phyloP scores from a whole-genome alignment of 148 eudicot species.

The Oxyria digyna region DNA sequence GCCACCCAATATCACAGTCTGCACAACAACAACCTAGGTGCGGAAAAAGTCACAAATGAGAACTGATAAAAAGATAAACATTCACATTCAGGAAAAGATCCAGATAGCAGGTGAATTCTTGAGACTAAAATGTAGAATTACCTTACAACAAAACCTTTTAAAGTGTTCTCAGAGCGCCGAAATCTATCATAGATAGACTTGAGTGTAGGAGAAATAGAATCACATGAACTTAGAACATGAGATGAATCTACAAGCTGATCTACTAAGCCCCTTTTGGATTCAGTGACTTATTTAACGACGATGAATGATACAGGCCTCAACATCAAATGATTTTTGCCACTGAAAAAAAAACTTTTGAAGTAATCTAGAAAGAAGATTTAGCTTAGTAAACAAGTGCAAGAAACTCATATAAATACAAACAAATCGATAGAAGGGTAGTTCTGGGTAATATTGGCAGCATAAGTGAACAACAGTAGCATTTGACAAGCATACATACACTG shows the following conservation, averaged over 20 bases:
- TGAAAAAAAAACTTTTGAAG: constrained; percentile 11
- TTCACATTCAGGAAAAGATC: not conserved
- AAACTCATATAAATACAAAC: not conserved
- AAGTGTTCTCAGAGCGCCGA: constrained; percentile 20
- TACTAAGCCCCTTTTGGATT: constrained; percentile 3
- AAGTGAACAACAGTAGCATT: not conserved
- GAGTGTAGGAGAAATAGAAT: constrained; percentile 14
- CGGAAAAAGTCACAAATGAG: no score
- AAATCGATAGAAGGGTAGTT: not conserved
- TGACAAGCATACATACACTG: no score
- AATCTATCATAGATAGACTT: constrained; percentile 33
- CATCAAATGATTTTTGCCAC: constrained; percentile 39
- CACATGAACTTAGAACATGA: constrained; percentile 13
- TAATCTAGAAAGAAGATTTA: not conserved
- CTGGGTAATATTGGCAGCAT: not conserved
- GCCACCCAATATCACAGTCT: no score
- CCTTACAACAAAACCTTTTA: constrained; percentile 54
- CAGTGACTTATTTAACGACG: constrained; percentile 27
- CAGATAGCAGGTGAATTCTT: not conserved
- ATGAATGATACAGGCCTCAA: constrained; percentile 65
- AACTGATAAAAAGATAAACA: not conserved
- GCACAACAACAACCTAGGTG: no score
- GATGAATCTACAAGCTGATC: constrained; percentile 10
- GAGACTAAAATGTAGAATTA: constrained; percentile 13
- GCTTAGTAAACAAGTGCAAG: not conserved